Evolutionary conservation across 495 filamentous ascomycete genomes (phyloP), one percentile per base, ranked within the genome.

Genomic region (Daldinia concentrica): DNA sequence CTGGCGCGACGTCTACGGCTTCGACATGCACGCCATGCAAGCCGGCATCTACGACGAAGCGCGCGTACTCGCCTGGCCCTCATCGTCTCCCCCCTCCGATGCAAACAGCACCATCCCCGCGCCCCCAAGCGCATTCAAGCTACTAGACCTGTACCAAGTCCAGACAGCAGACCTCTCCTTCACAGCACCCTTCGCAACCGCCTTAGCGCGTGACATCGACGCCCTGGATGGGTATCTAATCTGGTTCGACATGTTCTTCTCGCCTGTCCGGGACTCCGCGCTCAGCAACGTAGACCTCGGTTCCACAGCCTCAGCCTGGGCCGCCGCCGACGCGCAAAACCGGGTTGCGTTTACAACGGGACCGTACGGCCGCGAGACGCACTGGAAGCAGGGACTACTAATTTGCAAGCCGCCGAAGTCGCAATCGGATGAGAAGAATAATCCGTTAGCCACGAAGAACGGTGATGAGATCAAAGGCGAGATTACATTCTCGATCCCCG

Each of bases 1-100:
- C 86, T 99, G 95, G 95, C 92, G 96, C 78, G 96, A 98, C 70
- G 94, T 99, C 12, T 99, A 97, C 80, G 95, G 95, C 61, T 99
- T 99, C 80, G 90, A 99, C 83, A 97, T 95, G 84, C 90, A 89
- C 66, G 93, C 94, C 22, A 92, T 99, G 86, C 91, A 93, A 80
- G 81, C 88, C 64, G 92, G 89, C 57, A 93, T 93, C 64, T 88
- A 95, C 75, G 91, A 90, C 55, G 94, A 98, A 74, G 90, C 90
- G 6, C 88, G 96, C 27, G 92, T 97, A 76, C 50, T 76, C 29
- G 62, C 56, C 58, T 77, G 75, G 75, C 66, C 73, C 4, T 11
- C 34, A 0, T 26, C 68, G 8, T 9, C 48, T 15, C 34, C 68
- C 15, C 30, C 50, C 11, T 19, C 63, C 15, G 17, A 63, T 32